Percentiles rank a stretch among this genome's conserved stretches.
Conservation (phyloP, 306 rosid genomes). For the Arachis hypogaea region DNA sequence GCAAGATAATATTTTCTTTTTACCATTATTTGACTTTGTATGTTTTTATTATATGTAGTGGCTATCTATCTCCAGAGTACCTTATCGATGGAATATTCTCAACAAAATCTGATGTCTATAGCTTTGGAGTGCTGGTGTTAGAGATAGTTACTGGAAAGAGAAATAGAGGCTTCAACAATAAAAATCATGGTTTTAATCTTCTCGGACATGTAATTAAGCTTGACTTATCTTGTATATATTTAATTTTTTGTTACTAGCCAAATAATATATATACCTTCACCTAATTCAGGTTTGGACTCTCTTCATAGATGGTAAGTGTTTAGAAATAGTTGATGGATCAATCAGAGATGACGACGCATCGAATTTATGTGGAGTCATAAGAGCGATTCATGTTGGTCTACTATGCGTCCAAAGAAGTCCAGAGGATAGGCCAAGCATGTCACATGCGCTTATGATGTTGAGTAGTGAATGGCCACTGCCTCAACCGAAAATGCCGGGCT, state of each 20-base stretch:
- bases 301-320: background rate
- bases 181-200: background rate
- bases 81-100: slow-evolving; percentile 29
- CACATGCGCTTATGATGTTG: background rate
- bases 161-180: background rate
- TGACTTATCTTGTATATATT: too few species aligned
- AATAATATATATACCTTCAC: too few species aligned
- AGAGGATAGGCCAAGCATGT: background rate
- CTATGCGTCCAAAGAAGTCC: background rate
- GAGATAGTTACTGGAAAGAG: background rate
- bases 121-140: background rate
- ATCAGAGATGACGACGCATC: background rate
- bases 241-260: background rate
- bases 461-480: slow-evolving; percentile 23
- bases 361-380: too few species aligned
- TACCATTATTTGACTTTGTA: background rate
- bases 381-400: background rate
- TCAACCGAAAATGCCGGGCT: slow-evolving; percentile 52
- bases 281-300: background rate
- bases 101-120: background rate
- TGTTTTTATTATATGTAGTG: background rate
- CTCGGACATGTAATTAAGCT: background rate
- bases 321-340: background rate
- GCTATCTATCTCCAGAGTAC: slow-evolving; percentile 32
- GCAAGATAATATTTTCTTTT: too few species aligned